phyloP scores from a whole-genome alignment of 1,284 basidiomycete species.

The Rhizopogon hawkerae region DNA sequence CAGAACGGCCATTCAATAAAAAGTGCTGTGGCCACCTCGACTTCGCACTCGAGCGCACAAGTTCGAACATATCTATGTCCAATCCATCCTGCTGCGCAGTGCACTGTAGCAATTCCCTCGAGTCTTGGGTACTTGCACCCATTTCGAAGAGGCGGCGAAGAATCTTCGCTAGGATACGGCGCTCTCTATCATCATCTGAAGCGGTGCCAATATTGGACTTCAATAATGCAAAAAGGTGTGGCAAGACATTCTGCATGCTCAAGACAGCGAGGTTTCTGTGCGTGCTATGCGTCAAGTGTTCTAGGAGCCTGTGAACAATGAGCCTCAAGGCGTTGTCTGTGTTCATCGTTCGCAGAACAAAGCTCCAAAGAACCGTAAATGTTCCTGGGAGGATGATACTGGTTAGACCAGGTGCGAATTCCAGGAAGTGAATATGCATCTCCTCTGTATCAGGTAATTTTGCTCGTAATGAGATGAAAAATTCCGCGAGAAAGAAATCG shows the following conservation, averaged over 20 bases:
- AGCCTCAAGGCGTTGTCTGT: conserved; percentile 35
- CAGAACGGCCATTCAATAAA: conserved; percentile 49
- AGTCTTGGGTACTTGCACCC: conserved; percentile 55
- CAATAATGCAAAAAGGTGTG: conserved; percentile 39
- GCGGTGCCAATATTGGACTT: conserved; percentile 19
- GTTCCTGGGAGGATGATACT: conserved; percentile 49
- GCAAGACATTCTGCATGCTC: conserved; percentile 46
- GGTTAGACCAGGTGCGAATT: conserved; percentile 29
- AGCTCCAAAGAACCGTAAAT: conserved; percentile 46
- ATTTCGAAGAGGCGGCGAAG: conserved; percentile 60
- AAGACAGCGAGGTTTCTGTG: conserved; percentile 65
- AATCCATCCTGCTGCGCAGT: conserved; percentile 42
- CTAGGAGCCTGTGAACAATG: conserved; percentile 50
- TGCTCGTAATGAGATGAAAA: conserved; percentile 41
- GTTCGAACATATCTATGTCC: conserved; percentile 57
- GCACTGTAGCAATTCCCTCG: conserved; percentile 51
- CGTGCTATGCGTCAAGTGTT: conserved; percentile 46
- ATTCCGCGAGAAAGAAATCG: conserved; percentile 47
- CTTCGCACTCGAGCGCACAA: conserved; percentile 59
- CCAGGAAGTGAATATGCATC: conserved; percentile 32
- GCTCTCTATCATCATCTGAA: conserved; percentile 41
- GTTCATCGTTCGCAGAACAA: conserved; percentile 27
- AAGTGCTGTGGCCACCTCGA: conserved; percentile 69
- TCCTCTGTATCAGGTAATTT: conserved; percentile 27
- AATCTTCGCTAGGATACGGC: conserved; percentile 49